Base-by-base conservation (phyloP, 2,329 filamentous ascomycete genomes). In the Xylaria polymorpha region DNA sequence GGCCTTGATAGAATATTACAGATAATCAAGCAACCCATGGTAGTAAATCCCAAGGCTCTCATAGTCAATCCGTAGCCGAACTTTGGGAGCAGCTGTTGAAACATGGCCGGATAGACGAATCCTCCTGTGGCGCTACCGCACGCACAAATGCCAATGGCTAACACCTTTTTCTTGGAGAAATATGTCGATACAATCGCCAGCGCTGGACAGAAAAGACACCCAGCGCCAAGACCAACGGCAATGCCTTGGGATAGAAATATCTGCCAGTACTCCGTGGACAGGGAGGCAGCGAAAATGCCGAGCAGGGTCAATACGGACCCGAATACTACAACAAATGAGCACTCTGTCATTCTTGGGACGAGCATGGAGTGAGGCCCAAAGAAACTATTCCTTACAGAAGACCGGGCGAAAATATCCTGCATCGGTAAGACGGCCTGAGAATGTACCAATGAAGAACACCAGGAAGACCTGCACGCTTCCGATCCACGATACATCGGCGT, bases 1-100 rank as follows among this genome's bases (percentile, higher is more conserved):
- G 72, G 4, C 66, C 72, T 22, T 71, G 70, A 0, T 59, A 22
- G 6, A 74, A 51, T 61, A 73, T 73, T 44, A 10, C 14, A 18
- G 6, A 73, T 5, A 12, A 43, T 41, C 1, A 66, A 62, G 48
- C 72, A 74, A 48, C 74, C 73, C 61, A 75, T 22, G 14, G 74
- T 67, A 14, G 74, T 66, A 29, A 74, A 74, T 7, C 63, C 63
- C 56, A 60, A 53, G 53, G 58, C 58, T 25, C 56, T 35, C 22
- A 65, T 51, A 15, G 61, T 56, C 48, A 48, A 56, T 15, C 46
- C 39, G 46, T 51, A 65, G 12, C 63, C 63, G n/a, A 60, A 20
- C 32, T 53, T 51, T n/a, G 41, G 41, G 15, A 18, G 41, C 41
- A 44, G 41, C 2, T 44, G 41, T n/a, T 44, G 41, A 4, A 44